Evolutionary conservation across 2,329 filamentous ascomycete genomes (phyloP).

Genomic region (Pyricularia sp.): DNA sequence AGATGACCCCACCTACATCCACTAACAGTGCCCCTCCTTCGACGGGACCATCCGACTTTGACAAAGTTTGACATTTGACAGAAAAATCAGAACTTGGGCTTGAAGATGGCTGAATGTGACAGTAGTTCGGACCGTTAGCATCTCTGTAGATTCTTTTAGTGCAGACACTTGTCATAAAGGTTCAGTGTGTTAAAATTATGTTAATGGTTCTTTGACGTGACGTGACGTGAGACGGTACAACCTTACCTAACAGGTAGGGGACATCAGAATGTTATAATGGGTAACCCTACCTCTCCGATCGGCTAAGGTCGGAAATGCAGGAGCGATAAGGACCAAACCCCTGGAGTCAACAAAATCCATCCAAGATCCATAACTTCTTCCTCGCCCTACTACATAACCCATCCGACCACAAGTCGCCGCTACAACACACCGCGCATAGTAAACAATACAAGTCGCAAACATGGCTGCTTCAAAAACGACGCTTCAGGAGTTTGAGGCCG

Average conservation of each 20-base stretch:
- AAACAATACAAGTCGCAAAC: slow-evolving; percentile 11
- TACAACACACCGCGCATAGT: not conserved
- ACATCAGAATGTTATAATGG: not conserved
- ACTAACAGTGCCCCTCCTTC: not conserved
- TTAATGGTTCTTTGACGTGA: not conserved
- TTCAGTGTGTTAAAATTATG: not conserved
- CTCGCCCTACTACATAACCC: not conserved
- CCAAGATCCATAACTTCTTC: not conserved
- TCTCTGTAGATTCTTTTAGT: not conserved
- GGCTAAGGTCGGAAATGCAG: not conserved
- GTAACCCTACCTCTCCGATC: not conserved
- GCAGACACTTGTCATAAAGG: not conserved
- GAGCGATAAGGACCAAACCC: not conserved
- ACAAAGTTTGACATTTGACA: not conserved
- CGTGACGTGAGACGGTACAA: not conserved
- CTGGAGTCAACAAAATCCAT: not conserved
- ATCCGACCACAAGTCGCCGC: not conserved
- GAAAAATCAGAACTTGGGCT: not conserved
- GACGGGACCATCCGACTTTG: not conserved
- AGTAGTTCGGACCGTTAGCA: not conserved
- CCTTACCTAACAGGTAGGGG: not conserved
- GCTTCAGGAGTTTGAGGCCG: slow-evolving; percentile 74
- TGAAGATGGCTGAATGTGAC: not conserved
- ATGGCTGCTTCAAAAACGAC: slow-evolving; percentile 58
- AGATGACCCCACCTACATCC: not conserved